Base-by-base conservation (phyloP, 148 eudicot genomes). In the Fagopyrum esculentum region DNA sequence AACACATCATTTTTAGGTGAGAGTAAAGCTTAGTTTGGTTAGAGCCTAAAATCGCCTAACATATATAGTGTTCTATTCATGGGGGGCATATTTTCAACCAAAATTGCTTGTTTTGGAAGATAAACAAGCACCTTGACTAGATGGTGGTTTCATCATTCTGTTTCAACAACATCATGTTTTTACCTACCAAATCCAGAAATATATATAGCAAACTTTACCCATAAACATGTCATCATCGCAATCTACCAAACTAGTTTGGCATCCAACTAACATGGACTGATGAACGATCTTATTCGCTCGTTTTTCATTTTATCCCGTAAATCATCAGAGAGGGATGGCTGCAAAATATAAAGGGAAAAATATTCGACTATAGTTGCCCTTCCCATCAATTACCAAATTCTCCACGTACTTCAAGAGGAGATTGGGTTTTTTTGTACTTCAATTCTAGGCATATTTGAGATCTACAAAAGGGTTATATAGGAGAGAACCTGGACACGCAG, bases 201-300 rank as follows among this genome's bases (percentile, higher is more conserved):
- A 63, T 63, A 12, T 5, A 50, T 50, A 9, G 16, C 54, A 11
- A 50, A 50, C 13, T 50, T 50, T 13, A 8, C 6, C 54, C 19
- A 55, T 55, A 55, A 4, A 63, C 66, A 59, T 30, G 44, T n/a
- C 69, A 40, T 66, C 17, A 66, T 66, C 43, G 46, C 19, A 40
- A 66, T 35, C 47, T 66, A 66, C 71, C 71, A 66, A 66, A 66
- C 71, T 66, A 66, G 9, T 66, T 63, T 29, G 69, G 69, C 44
- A 29, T 63, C 69, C n/a, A 63, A 63, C 69, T 63, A 29, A 63
- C 45, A 29, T 63, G 19, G 19, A 63, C 44, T 1, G 0, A 63
- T 66, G 47, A 17, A n/a, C 71, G 43, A 66, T 17, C 29, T 8
- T 80, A 73, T 1, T 71, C 77, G 4, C 43, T 16, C 17, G 26